These are phyloP conservation scores for Blastobotrys niveus DNA, from an alignment of 1,139 yeast genomes.

Conservation along the genomic window DNA sequence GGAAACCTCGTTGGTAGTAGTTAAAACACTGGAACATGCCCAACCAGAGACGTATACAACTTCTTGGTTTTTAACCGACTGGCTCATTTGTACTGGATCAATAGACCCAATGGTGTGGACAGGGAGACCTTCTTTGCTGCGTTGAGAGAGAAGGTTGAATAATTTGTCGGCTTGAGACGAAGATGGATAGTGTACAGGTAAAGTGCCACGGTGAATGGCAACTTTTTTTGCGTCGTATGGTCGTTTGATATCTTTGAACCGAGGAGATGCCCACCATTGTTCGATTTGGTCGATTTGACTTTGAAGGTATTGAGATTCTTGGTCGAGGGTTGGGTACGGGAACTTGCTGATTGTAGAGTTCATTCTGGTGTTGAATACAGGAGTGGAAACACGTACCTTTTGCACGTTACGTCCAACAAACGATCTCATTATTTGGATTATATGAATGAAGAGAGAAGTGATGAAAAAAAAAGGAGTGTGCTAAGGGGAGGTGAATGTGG, in stretches of 20 bases:
- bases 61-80: conserved; percentile 49
- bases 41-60: conserved; percentile 60
- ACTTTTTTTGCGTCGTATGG: conserved; percentile 51
- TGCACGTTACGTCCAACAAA: too few relatives aligned
- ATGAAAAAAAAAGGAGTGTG: too few relatives aligned
- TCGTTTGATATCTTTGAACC: conserved; percentile 47
- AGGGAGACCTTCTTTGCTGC: conserved; percentile 42
- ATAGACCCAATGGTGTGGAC: conserved; percentile 56
- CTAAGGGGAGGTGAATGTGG: neutral
- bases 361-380: neutral
- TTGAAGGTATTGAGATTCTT: conserved; percentile 33
- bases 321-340: conserved; percentile 35
- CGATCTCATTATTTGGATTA: neutral
- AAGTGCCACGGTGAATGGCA: conserved; percentile 48
- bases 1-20: conserved; percentile 54
- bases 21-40: conserved; percentile 50
- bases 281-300: conserved; percentile 37
- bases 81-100: conserved; percentile 59
- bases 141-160: conserved; percentile 41
- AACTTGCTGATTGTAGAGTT: conserved; percentile 33
- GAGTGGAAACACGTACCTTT: too few relatives aligned
- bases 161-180: conserved; percentile 52
- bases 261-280: conserved; percentile 48
- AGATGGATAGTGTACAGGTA: conserved; percentile 45
- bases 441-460: neutral